Conservation (phyloP, 2,329 filamentous ascomycete species). For the Amauroascus verrucosus region DNA sequence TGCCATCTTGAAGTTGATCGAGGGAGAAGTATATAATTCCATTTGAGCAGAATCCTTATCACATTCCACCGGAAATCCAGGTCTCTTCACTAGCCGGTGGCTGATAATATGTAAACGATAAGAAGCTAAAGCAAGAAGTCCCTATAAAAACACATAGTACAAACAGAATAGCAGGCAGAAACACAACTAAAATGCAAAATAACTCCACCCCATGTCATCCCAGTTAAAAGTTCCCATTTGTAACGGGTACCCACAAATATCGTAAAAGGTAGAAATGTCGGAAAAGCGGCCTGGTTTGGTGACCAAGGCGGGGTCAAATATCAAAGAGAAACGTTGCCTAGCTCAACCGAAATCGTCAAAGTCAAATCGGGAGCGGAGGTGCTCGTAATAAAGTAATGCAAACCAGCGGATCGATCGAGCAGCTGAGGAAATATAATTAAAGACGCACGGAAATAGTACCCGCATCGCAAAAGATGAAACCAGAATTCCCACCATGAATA, state of each 20-base stretch:
- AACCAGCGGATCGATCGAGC: neutral
- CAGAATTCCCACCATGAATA: constrained; percentile 10
- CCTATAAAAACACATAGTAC: constrained; percentile 19
- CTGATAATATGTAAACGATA: constrained; percentile 17
- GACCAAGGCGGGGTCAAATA: neutral
- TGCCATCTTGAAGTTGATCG: too few relatives aligned
- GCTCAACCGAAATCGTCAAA: constrained; percentile 6
- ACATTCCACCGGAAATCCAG: neutral
- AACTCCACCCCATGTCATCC: constrained; percentile 10
- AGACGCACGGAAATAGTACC: neutral
- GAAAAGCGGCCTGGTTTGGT: neutral
- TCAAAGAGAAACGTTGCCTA: neutral
- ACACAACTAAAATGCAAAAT: constrained; percentile 28
- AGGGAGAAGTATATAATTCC: neutral
- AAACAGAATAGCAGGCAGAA: constrained; percentile 15
- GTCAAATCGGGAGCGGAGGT: neutral
- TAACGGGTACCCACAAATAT: constrained; percentile 1
- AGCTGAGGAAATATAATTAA: constrained; percentile 5
- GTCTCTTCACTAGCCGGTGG: neutral
- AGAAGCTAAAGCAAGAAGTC: constrained; percentile 16
- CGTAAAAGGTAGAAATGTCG: neutral
- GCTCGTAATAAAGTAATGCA: constrained; percentile 1
- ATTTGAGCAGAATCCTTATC: constrained; percentile 3
- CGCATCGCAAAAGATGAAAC: constrained; percentile 3
- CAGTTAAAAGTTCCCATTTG: constrained; percentile 1